These are phyloP conservation scores for Vanilla planifolia DNA, from an alignment of 106 monocot genomes.

Conservation along the genomic window DNA sequence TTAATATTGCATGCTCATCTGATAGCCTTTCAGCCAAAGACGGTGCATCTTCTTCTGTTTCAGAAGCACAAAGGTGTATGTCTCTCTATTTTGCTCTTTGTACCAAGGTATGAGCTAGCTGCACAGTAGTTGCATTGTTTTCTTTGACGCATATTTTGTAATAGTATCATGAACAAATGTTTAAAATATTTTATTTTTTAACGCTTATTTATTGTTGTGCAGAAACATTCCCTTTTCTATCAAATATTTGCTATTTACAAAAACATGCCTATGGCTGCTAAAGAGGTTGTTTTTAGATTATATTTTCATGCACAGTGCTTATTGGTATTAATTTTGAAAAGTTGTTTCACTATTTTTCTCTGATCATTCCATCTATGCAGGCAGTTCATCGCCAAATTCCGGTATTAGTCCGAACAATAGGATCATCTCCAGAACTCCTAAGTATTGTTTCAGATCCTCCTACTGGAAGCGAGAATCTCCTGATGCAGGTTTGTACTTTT, in stretches of 20 bases:
- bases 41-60: constrained; percentile 27
- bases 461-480: constrained; percentile 50
- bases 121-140: no score
- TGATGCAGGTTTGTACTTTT: constrained; percentile 53
- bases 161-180: background rate
- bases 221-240: constrained; percentile 89
- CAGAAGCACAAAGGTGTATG: constrained; percentile 69
- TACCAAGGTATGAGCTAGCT: constrained; percentile 47
- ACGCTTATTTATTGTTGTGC: constrained; percentile 11
- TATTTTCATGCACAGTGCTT: constrained; percentile 4
- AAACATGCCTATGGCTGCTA: constrained; percentile 55
- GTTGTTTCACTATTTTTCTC: background rate
- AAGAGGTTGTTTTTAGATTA: constrained; percentile 41
- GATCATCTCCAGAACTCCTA: constrained; percentile 71
- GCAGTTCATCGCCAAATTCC: constrained; percentile 89
- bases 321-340: background rate
- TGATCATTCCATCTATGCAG: constrained; percentile 42
- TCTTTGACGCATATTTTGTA: no score
- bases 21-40: constrained; percentile 16
- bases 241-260: constrained; percentile 65
- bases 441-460: constrained; percentile 77
- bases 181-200: constrained; percentile 5
- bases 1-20: constrained; percentile 17
- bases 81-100: constrained; percentile 98
- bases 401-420: constrained; percentile 74